Conservation (phyloP, 768 basidiomycete genomes). For the Daedaleopsis nitida region DNA sequence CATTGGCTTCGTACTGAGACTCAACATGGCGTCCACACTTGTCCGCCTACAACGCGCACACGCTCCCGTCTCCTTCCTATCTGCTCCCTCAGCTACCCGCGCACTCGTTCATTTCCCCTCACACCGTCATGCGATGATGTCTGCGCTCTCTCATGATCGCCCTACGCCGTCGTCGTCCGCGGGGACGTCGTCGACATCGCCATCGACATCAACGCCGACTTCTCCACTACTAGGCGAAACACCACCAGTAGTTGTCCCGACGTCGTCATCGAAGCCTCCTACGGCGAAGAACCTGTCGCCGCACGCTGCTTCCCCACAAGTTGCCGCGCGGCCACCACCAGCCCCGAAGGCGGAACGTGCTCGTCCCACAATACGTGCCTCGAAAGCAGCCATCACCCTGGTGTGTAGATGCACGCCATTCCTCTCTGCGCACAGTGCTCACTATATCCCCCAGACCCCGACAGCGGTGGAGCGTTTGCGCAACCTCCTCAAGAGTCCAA, state of each 20-base stretch:
- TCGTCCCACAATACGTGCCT: constrained; percentile 64
- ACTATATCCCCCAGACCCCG: constrained; percentile 59
- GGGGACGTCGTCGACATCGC: constrained; percentile 8
- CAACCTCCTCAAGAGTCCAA: constrained; percentile 76
- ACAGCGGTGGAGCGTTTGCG: constrained; percentile 72
- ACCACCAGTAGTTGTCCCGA: constrained; percentile 54
- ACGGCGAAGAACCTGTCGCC: constrained; percentile 41
- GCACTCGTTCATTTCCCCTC: constrained; percentile 33
- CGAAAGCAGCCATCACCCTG: constrained; percentile 77
- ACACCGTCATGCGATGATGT: constrained; percentile 68
- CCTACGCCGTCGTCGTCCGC: constrained; percentile 26
- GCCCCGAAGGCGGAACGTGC: constrained; percentile 64
- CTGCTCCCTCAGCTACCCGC: constrained; percentile 6
- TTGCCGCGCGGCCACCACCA: constrained; percentile 71
- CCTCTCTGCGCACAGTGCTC: background rate
- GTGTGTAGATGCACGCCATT: constrained; percentile 37
- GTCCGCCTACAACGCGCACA: constrained; percentile 17
- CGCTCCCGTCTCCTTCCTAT: constrained; percentile 7
- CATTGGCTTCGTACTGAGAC: background rate
- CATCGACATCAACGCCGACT: constrained; percentile 12
- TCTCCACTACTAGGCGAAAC: constrained; percentile 41
- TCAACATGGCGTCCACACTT: constrained; percentile 12
- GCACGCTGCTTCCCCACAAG: constrained; percentile 70
- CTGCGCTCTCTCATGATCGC: constrained; percentile 50
- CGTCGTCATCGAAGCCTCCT: constrained; percentile 28